Base-by-base conservation (phyloP, 371 early-diverging fungal species). In the Coemansia sp. region DNA sequence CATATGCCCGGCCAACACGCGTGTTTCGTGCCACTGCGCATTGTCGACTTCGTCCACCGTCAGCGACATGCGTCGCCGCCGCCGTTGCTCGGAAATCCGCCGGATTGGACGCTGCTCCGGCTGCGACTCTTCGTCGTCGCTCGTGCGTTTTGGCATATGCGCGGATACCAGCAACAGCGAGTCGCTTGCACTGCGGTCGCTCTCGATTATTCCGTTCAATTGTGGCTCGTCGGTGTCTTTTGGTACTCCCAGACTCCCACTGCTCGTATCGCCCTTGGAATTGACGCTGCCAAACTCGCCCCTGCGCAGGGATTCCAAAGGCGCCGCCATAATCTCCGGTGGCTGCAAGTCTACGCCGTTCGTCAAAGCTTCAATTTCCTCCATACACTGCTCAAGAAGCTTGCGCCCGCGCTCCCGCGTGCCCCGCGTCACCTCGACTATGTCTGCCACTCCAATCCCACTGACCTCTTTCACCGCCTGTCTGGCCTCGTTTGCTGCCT, bases 1-100 rank as follows among this genome's bases (percentile, higher is more conserved):
- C 68, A 77, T 45, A 24, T 77, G 77, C 5, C 77, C 77, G 0
- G 51, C 21, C 18, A 77, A 54, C 50, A 63, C 61, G 39, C 62
- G 68, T 16, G 22, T 24, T 5, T 40, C 37, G 5, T 16, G 22
- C 74, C 75, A 76, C 60, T 8, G n/a, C 24, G 16, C 39, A 31
- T 3, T 16, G 13, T 61, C 52, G 4, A 63, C 57, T 14, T 67
- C 72, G 29, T 63, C 72, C 27, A 68, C 69, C 1, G 53, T 51
- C 42, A 68, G 56, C 6, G 63, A 45, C 27, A 39, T 42, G 2
- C 53, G 40, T 1, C 59, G 50, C 52, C 59, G 58, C 48, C 66
- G 67, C 68, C 68, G 69, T 14, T 37, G 59, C 42, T 65, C 67
- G 5, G 67, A 51, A 3, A 66, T 66, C 27, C 50, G 47, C 16